phyloP scores from a whole-genome alignment of 2,329 filamentous ascomycete genomes.

The Phaeosphaeriaceae sp. region DNA sequence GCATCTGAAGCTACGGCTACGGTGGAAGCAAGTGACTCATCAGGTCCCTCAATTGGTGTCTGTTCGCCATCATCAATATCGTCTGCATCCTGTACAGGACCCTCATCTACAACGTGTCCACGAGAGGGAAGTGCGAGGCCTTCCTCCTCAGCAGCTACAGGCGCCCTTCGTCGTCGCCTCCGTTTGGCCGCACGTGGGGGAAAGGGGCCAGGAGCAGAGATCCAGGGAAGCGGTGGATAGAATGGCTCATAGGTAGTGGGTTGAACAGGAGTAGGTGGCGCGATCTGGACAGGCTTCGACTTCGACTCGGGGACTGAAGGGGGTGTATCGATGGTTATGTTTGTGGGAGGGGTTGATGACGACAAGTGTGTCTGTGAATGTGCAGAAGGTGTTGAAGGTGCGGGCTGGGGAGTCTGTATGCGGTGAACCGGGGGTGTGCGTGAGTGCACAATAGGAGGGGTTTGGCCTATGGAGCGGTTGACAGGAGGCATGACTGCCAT shows the following conservation, averaged over 20 bases:
- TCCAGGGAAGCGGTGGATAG: slow-evolving; percentile 64
- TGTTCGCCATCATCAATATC: slow-evolving; percentile 27
- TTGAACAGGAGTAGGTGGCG: slow-evolving; percentile 25
- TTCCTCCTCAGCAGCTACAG: slow-evolving; percentile 47
- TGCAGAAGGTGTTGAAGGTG: slow-evolving; percentile 44
- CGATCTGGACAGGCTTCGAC: slow-evolving; percentile 21
- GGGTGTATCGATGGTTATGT: slow-evolving; percentile 38
- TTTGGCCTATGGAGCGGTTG: slow-evolving; percentile 47
- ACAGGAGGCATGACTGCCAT: slow-evolving; percentile 56
- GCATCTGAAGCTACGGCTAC: slow-evolving; percentile 54
- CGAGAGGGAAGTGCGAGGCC: slow-evolving; percentile 60
- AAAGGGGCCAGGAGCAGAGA: slow-evolving; percentile 63
- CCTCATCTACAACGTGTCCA: slow-evolving; percentile 38
- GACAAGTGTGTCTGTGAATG: slow-evolving; percentile 43
- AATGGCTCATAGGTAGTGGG: slow-evolving; percentile 52
- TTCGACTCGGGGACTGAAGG: slow-evolving; percentile 26
- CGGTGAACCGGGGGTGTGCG: slow-evolving; percentile 43
- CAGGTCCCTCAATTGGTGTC: slow-evolving; percentile 51
- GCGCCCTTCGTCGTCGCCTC: slow-evolving; percentile 53
- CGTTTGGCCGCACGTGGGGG: slow-evolving; percentile 57
- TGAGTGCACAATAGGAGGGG: slow-evolving; percentile 46
- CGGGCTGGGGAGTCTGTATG: slow-evolving; percentile 37
- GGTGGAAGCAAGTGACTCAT: slow-evolving; percentile 53
- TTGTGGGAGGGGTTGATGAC: slow-evolving; percentile 40
- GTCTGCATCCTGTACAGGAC: slow-evolving; percentile 14